Evolutionary conservation across 148 eudicot species (phyloP).

Genomic region (Chenopodium quinoa): DNA sequence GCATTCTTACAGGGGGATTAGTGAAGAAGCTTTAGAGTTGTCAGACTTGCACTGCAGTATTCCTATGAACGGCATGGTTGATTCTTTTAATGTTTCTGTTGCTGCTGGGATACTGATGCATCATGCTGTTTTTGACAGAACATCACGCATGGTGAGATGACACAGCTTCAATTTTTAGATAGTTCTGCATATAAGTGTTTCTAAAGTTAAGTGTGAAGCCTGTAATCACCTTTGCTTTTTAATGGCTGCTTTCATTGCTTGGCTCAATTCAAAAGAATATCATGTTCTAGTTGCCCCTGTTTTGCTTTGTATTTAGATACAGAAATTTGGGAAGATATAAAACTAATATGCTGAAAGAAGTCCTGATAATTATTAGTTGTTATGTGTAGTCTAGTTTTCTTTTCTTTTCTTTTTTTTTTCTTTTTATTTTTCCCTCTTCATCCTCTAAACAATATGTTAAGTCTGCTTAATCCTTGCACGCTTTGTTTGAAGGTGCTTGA

Average conservation of each 20-base stretch:
- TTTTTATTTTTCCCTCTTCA: not conserved
- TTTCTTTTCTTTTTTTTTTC: not conserved
- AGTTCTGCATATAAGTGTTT: not conserved
- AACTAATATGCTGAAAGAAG: not conserved
- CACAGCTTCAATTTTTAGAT: not conserved
- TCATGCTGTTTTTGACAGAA: slow-evolving; percentile 91
- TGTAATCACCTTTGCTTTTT: not conserved
- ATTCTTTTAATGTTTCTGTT: slow-evolving; percentile 93
- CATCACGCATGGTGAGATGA: slow-evolving; percentile 62
- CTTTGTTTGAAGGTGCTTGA: not conserved
- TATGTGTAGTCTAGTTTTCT: not conserved
- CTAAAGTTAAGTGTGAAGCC: not conserved
- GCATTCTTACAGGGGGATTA: slow-evolving; percentile 64
- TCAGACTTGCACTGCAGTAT: slow-evolving; percentile 85
- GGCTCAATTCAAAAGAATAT: not conserved
- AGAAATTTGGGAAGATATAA: not conserved
- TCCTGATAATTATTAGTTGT: not conserved
- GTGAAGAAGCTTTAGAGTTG: slow-evolving; percentile 70
- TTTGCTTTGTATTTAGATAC: not conserved
- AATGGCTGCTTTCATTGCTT: not conserved
- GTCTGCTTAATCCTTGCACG: not conserved
- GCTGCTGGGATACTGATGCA: slow-evolving; percentile 98
- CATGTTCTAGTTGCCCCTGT: not conserved
- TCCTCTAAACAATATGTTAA: not conserved
- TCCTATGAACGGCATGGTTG: slow-evolving; percentile 99